Base-by-base conservation (phyloP, 306 rosid species). In the Coriaria nepalensis region DNA sequence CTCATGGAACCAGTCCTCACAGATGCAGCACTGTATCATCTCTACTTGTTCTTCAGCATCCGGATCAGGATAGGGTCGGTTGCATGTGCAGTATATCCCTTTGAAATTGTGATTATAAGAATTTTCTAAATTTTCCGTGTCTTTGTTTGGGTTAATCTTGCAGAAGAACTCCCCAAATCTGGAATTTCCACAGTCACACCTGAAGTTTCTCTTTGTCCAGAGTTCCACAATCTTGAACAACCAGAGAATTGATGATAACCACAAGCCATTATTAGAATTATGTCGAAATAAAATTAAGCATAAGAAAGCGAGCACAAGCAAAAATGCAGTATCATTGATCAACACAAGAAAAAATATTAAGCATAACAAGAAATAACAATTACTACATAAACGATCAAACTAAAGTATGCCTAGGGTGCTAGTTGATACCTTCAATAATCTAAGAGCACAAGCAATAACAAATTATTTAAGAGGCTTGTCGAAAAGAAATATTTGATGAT, bases 1-100 rank as follows among this genome's bases (percentile, higher is more conserved):
- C 67, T 85, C 98, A 37, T 92, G 98, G 73, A 82, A 92, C 98
- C 98, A 92, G 69, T 92, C 98, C 73, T 92, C 98, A 48, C 98
- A 92, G 45, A 82, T 47, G 64, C 94, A 82, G 63, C 98, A 92
- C 61, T 92, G 98, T 40, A 92, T 85, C 98, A 85, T 92, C 71
- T 92, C 98, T 48, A 68, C 80, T 69, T 82, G 94, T 56, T 92
- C 96, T 69, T 79, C 96, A 53, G 73, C 77, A 43, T 79, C 96
- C 41, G 86, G 94, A 77, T 85, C 98, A 41, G 98, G 98, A 70
- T 85, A 92, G 43, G 93, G 96, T 41, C 77, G 95, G 49, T 75
- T 73, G 57, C 98, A 92, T 32, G 95, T 82, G 73, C 98, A 92
- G 67, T 92, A 92, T 32, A 56, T 65, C 44, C 98, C 98, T 68